Evolutionary conservation across 495 filamentous ascomycete species (phyloP).

Genomic region (Mytilinidion resinicola): DNA sequence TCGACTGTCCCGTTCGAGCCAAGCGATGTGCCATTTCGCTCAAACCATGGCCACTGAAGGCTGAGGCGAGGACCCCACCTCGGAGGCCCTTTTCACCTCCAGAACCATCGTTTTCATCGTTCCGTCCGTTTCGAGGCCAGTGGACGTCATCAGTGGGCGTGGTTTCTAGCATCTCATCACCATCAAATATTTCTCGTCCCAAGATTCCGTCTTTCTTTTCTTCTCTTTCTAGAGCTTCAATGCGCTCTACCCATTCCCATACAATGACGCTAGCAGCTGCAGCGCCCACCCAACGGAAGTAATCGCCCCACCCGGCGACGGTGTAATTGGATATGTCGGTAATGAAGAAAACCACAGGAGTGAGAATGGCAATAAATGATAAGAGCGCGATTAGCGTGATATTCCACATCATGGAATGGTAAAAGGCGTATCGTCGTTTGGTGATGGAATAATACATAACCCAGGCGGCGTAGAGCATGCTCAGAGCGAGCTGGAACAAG

Average conservation of each 20-base stretch:
- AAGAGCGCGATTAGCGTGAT: slow-evolving; percentile 79
- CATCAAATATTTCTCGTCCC: slow-evolving; percentile 90
- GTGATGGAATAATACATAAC: slow-evolving; percentile 91
- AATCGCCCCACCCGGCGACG: slow-evolving; percentile 93
- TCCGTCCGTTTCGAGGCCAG: slow-evolving; percentile 39
- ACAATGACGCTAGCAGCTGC: slow-evolving; percentile 94
- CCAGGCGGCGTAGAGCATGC: slow-evolving; percentile 88
- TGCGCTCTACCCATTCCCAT: slow-evolving; percentile 99
- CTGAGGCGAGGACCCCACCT: slow-evolving; percentile 9
- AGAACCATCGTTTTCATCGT: slow-evolving; percentile 7
- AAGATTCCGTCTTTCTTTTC: slow-evolving; percentile 94
- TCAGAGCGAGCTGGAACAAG: slow-evolving; percentile 83
- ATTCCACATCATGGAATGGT: slow-evolving; percentile 86
- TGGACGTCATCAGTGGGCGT: slow-evolving; percentile 55
- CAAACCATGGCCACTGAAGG: slow-evolving; percentile 26
- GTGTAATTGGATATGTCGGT: slow-evolving; percentile 83
- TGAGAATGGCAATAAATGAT: slow-evolving; percentile 71
- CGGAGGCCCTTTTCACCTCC: slow-evolving; percentile 6
- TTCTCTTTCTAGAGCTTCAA: slow-evolving; percentile 90
- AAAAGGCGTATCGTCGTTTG: slow-evolving; percentile 90
- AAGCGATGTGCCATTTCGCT: slow-evolving; percentile 32
- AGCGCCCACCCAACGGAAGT: slow-evolving; percentile 95
- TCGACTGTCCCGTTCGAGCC: slow-evolving; percentile 6
- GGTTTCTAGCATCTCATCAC: slow-evolving; percentile 88
- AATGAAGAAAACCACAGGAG: slow-evolving; percentile 93